These are phyloP conservation scores for Schizochytrium sp. DNA, from an alignment of 108 stramenopile genomes.

Conservation along the genomic window DNA sequence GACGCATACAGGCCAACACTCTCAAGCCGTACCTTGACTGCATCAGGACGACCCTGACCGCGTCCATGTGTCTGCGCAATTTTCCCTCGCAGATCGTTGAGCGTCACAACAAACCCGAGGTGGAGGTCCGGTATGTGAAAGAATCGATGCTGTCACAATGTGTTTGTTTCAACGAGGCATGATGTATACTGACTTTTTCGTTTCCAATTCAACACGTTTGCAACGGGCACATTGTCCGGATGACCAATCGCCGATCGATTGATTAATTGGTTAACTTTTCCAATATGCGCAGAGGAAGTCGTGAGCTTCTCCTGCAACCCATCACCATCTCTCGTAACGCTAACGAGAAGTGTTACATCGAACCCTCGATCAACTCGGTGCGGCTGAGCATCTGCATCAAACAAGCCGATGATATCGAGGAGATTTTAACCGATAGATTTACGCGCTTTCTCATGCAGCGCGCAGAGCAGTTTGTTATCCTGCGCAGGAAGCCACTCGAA, in stretches of 20 bases:
- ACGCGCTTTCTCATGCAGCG: conserved; percentile 63
- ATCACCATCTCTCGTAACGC: conserved; percentile 50
- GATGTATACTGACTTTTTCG: too few species aligned
- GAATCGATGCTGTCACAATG: background rate
- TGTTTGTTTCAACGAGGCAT: too few species aligned
- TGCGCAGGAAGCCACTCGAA: conserved; percentile 46
- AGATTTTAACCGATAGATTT: conserved; percentile 54
- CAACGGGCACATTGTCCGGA: too few species aligned
- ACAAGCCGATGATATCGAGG: conserved; percentile 61
- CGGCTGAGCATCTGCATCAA: conserved; percentile 53
- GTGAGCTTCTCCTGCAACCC: conserved; percentile 49
- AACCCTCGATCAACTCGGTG: conserved; percentile 55
- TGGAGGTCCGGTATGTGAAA: conserved; percentile 40
- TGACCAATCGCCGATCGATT: background rate
- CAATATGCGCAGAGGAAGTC: background rate
- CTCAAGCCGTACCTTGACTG: conserved; percentile 23
- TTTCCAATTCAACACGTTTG: too few species aligned
- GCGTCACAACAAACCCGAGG: conserved; percentile 64
- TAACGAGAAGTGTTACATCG: conserved; percentile 52
- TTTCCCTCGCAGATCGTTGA: conserved; percentile 60
- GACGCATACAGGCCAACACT: background rate
- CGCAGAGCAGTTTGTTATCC: conserved; percentile 58
- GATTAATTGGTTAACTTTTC: background rate
- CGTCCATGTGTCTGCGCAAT: conserved; percentile 47
- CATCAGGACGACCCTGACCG: conserved; percentile 20